Evolutionary conservation across 2,329 filamentous ascomycete species (phyloP), one percentile per base, ranked within the genome.

Genomic region (Scedosporium aurantiacum): DNA sequence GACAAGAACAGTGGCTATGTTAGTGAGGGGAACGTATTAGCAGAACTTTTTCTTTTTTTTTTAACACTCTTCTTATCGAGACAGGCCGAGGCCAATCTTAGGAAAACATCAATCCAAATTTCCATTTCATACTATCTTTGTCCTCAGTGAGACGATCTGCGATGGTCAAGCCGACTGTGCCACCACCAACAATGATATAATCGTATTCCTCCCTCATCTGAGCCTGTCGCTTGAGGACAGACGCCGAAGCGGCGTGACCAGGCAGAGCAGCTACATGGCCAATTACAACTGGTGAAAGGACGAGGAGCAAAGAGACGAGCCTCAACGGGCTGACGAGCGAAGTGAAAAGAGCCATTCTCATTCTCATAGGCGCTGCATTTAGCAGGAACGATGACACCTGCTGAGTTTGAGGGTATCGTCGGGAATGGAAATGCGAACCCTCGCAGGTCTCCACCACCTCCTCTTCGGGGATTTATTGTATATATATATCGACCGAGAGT

Each of bases 151-250:
- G 57, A 16, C 65, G 57, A 32, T 66, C 63, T 1, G 64, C 65
- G 3, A 64, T 62, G 7, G 63, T 65, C 21, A 66, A 27, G 2
- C 64, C 64, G 5, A 62, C 61, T 0, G 62, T 65, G 16, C 66
- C 64, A 37, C 63, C 63, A 6, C 67, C 66, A 28, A 68, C 62
- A 7, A 69, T 61, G 14, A 69, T 62, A 43, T 69, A 66, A 5
- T 70, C 68, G 28, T 59, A 59, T n/a, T 43, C 37, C 6, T 59
- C 57, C 8, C 37, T 47, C 14, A 59, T 12, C 14, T 59, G 16
- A 32, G 12, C 55, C n/a, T 37, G 28, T 25, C 55, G 27, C 37
- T 37, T 57, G 37, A 57, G n/a, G 27, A 57, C 25, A 40, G 28
- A 8, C 5, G 55, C 55, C 25, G 27, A 41, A 4, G 27, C 6